A percentile compares a stretch with the other conserved stretches of the same genome.
phyloP scores from a whole-genome alignment of 2,329 filamentous ascomycete genomes.

The Clarireedia hainanense region DNA sequence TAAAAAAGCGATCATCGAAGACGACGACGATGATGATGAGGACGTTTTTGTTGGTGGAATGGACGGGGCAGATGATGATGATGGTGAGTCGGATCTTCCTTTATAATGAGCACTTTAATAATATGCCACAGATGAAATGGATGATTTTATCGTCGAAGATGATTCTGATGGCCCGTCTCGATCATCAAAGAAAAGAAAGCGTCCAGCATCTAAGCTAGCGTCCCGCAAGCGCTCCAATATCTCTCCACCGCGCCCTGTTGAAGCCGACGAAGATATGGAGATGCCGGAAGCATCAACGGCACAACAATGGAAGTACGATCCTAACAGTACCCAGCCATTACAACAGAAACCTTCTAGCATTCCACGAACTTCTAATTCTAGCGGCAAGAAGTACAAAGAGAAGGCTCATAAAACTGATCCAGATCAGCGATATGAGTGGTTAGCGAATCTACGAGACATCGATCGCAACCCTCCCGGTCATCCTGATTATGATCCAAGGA shows the following conservation, averaged over 20 bases:
- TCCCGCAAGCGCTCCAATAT: constrained; percentile 57
- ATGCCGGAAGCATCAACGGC: constrained; percentile 62
- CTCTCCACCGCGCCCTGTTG: constrained; percentile 40
- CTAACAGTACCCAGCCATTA: constrained; percentile 45
- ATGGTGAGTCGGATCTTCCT: constrained; percentile 36
- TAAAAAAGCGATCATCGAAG: constrained; percentile 54
- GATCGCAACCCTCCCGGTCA: constrained; percentile 71
- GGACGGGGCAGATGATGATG: constrained; percentile 49
- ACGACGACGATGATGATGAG: constrained; percentile 61
- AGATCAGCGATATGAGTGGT: constrained; percentile 81
- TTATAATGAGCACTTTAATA: neutral
- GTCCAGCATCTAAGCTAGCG: constrained; percentile 42
- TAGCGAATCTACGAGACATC: constrained; percentile 77
- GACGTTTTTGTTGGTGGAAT: constrained; percentile 57
- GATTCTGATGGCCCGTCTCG: constrained; percentile 64
- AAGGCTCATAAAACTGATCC: constrained; percentile 79
- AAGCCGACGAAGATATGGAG: constrained; percentile 43
- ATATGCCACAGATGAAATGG: constrained; percentile 53
- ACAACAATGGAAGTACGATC: constrained; percentile 72
- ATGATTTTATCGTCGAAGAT: constrained; percentile 76
- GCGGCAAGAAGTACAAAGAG: constrained; percentile 35
- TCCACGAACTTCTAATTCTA: constrained; percentile 29
- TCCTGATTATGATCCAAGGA: constrained; percentile 84
- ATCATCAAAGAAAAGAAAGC: constrained; percentile 58
- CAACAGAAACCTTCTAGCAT: constrained; percentile 37